Evolutionary conservation across 2,329 filamentous ascomycete genomes (phyloP), one percentile per base, ranked within the genome.

Genomic region (Cladosporium sp.): DNA sequence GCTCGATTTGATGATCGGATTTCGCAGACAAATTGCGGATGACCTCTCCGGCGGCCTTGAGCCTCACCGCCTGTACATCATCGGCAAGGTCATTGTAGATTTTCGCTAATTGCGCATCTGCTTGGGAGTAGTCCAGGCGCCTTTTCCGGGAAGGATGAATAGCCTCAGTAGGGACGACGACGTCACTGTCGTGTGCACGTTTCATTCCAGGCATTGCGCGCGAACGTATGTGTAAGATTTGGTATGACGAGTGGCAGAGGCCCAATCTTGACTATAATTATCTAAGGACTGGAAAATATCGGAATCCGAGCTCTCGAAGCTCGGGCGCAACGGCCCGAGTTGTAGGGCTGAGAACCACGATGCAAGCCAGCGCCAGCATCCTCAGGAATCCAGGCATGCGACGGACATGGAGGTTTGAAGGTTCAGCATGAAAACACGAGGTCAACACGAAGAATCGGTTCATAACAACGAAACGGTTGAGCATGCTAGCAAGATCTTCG

Each of bases 81-180:
- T 82, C 79, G 28, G 81, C 78, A 8, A 84, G 76, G 66, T 82
- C 76, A 62, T 80, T 79, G 71, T 82, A 82, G 53, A 82, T 78
- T 68, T 77, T 77, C 36, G 79, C 79, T 18, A 83, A 75, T 69
- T 80, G 76, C 58, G 77, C 69, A 67, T 81, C 76, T 34, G 76
- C 76, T 66, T 79, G 76, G 51, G 75, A 77, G 67, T 77, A 75
- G 68, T 75, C 72, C 30, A 75, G 65, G 32, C 73, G 73, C 48
- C 73, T 75, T 66, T 74, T 76, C 23, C 73, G 70, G 30, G 72
- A 70, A 11, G 73, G 71, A 64, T 75, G 73, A 14, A 75, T 65
- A 58, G 68, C 64, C 26, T 72, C 67, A 13, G 64, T 61, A 16
- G 53, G 59, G 16, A 49, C 60, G 46, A 49, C 66, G 54, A 51